Evolutionary conservation across 495 filamentous ascomycete genomes (phyloP).

Genomic region (Beverwykella pulmonaria): DNA sequence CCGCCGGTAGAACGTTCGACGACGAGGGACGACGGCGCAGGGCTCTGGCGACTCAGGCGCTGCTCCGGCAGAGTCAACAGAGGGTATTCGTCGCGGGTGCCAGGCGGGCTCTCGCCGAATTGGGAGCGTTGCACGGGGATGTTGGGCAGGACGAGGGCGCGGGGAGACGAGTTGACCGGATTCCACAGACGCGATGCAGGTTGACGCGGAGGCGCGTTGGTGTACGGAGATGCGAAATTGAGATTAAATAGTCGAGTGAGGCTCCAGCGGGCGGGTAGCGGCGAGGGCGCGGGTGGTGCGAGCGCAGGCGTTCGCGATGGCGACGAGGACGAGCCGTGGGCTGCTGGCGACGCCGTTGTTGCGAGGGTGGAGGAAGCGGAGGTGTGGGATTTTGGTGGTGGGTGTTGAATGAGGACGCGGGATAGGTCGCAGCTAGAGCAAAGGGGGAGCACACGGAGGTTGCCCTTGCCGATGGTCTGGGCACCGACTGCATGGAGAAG

Average conservation of each 20-base stretch:
- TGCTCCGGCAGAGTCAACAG: conserved; percentile 71
- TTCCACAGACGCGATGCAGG: conserved; percentile 63
- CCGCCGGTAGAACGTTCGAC: conserved; percentile 63
- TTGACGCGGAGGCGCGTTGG: conserved; percentile 14
- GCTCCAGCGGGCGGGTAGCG: conserved; percentile 40
- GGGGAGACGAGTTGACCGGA: conserved; percentile 64
- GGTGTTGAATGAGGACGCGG: background rate
- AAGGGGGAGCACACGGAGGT: background rate
- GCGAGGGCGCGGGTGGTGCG: conserved; percentile 9
- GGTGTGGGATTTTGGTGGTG: conserved; percentile 1
- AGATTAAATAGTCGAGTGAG: conserved; percentile 41
- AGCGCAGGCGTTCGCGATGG: conserved; percentile 32
- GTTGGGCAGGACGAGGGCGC: conserved; percentile 49
- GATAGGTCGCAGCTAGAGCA: background rate
- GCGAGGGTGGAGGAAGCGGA: background rate
- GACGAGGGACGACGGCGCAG: conserved; percentile 58
- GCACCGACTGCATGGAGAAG: background rate
- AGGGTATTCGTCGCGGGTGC: conserved; percentile 63
- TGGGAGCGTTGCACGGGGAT: conserved; percentile 32
- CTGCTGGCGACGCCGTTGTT: conserved; percentile 34
- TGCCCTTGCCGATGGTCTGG: background rate
- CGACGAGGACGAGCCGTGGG: conserved; percentile 22
- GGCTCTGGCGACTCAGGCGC: conserved; percentile 60
- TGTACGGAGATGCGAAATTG: conserved; percentile 28
- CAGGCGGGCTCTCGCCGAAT: conserved; percentile 36